A percentile compares a stretch with the other conserved stretches of the same genome.
Conservation (phyloP, 2,329 filamentous ascomycete genomes). For the Ascosphaera pollenicola region DNA sequence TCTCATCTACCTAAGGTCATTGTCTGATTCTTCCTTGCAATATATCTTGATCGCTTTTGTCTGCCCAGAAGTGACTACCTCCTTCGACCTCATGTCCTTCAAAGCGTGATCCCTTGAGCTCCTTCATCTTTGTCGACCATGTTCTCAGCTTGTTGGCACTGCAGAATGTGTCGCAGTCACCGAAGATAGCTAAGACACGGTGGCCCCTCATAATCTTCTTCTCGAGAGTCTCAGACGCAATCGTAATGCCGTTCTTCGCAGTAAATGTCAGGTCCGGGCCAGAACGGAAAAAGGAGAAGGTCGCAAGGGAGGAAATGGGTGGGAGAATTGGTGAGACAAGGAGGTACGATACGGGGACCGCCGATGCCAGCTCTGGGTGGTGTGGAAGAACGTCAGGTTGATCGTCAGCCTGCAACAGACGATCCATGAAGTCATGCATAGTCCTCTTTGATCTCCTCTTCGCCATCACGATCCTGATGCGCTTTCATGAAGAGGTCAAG, state of each 20-base stretch:
- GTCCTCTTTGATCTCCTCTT: too few species aligned
- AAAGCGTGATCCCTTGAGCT: conserved; percentile 24
- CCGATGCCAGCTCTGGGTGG: too few species aligned
- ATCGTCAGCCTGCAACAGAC: too few species aligned
- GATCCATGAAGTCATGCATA: too few species aligned
- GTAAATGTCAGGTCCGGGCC: conserved; percentile 7
- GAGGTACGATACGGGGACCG: conserved; percentile 28
- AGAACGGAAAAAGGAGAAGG: conserved; percentile 30
- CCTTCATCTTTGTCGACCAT: conserved; percentile 39
- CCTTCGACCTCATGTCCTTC: conserved; percentile 25
- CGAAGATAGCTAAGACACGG: conserved; percentile 49
- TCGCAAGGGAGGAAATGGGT: conserved; percentile 36
- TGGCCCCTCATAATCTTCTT: conserved; percentile 33
- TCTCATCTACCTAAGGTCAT: too few species aligned
- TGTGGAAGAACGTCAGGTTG: too few species aligned
- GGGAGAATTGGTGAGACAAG: conserved; percentile 42
- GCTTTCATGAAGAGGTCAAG: too few species aligned
- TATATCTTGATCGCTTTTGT: too few species aligned
- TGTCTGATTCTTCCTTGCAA: too few species aligned
- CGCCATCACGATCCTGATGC: too few species aligned
- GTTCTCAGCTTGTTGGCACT: conserved; percentile 37
- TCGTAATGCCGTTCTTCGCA: conserved; percentile 10
- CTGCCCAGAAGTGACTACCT: conserved; percentile 46
- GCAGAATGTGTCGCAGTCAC: conserved; percentile 53
- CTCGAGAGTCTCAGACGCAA: conserved; percentile 22